Evolutionary conservation across 2,329 filamentous ascomycete species (phyloP), one percentile per base, ranked within the genome.

Genomic region (Orbilia blumenaviensis): DNA sequence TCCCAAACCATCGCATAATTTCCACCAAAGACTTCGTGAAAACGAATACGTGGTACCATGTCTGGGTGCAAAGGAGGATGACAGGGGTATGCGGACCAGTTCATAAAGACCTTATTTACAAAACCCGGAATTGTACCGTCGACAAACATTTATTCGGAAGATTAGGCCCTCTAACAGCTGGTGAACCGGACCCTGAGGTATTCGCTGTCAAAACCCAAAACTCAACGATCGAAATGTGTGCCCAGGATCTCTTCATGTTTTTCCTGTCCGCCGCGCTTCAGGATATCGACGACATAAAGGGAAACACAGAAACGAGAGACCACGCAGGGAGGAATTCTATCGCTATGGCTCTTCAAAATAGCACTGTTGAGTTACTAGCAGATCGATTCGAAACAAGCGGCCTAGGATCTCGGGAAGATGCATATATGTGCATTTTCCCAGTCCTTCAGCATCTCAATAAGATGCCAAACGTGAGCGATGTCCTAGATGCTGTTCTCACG

Each of bases 371-470:
- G 25, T 46, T 58, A 7, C 60, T 82, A 56, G 79, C 77, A 1
- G 76, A 80, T 29, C 76, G 78, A 5, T 78, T 82, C 7, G 69
- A 81, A 27, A 75, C 23, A 29, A 79, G 77, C 2, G 80, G 80
- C 2, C 56, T 82, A 3, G 78, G 78, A 0, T 79, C 60, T 14
- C 38, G 79, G 5, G 77, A 79, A 25, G 78, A 82, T 18, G 69
- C 80, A 12, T 81, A 80, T 46, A 69, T 80, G 62, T 77, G 78
- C 66, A 81, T 81, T 25, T 79, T 82, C 32, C 80, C 81, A 29
- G 79, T 81, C 0, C 72, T 82, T 3, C 80, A 63, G 8, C 54
- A 50, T 7, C 46, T 67, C 8, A 36, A 58, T 9, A 75, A 56
- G 38, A 54, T 75, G 63, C 63, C 71, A 12, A 36, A 41, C 12